Base-by-base conservation (phyloP, 2,329 filamentous ascomycete species). In the Hirsutella thompsonii region DNA sequence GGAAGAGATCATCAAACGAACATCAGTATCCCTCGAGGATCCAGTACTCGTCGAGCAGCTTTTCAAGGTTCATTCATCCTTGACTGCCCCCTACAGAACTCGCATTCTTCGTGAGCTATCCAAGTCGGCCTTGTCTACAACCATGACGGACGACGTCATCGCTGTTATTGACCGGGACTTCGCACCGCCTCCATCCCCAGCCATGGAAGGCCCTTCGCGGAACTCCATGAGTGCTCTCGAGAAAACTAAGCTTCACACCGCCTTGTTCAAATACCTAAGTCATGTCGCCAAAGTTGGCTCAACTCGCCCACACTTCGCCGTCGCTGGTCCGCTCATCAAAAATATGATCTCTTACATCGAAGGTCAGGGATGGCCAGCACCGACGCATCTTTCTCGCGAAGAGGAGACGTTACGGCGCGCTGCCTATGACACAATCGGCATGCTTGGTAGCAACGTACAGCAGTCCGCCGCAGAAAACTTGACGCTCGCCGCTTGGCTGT, bases 391-490 rank as follows among this genome's bases (percentile, higher is more conserved):
- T 11, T 70, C 73, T 2, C 59, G 68, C 10, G 77, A 81, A 37
- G 76, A 80, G 41, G 65, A 81, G 41, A 71, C 74, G 3, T 67
- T 94, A 35, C 78, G 90, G 33, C 81, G 81, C 5, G 80, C 83
- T 53, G 88, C 83, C 2, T 96, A 95, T 58, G 90, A 96, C 57
- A 88, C 85, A 0, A 86, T 96, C 32, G 92, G 90, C 1, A 73
- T 92, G 13, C 62, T 96, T 20, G 79, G 83, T 41, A 77, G 79
- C 47, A 76, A 74, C 4, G 74, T 80, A 4, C 62, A 70, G 3
- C 72, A 76, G 49, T 64, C 78, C 4, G 52, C 76, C 11, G 61
- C 62, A 32, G 66, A 71, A 69, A 52, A 76, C 68, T 42, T 72
- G 26, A 47, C 66, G 76, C 38, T 76, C 76, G 49, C 75, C 1